Evolutionary conservation across 2,329 filamentous ascomycete genomes (phyloP).

Genomic region (Chalaropsis thielavioides): DNA sequence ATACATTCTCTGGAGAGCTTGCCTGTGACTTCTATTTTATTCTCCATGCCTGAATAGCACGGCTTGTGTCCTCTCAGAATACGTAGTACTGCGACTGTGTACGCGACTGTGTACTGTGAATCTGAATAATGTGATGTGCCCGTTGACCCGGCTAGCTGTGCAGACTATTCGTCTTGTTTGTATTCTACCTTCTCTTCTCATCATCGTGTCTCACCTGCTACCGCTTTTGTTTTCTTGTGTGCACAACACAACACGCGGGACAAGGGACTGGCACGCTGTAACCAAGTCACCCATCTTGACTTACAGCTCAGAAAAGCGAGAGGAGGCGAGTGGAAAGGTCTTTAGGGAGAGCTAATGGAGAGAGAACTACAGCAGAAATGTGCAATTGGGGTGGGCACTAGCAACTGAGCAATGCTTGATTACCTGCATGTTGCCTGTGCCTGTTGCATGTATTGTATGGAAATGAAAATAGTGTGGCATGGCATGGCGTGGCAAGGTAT

Average conservation of each 20-base stretch:
- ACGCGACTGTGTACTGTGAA: too few species aligned
- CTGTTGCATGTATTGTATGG: background rate
- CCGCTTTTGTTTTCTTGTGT: background rate
- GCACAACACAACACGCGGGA: background rate
- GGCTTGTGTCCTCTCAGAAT: too few species aligned
- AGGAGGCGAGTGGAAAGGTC: background rate
- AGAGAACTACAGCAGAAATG: background rate
- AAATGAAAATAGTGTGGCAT: background rate
- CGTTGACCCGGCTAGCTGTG: too few species aligned
- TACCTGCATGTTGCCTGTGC: background rate
- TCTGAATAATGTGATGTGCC: too few species aligned
- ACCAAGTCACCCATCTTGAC: background rate
- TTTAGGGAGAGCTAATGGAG: background rate
- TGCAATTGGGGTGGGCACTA: background rate
- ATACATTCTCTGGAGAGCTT: background rate
- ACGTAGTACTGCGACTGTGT: too few species aligned
- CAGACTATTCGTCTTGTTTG: too few species aligned
- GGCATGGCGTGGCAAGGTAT: background rate
- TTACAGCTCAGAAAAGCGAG: background rate
- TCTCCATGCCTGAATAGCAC: background rate
- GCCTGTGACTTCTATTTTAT: background rate
- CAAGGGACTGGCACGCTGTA: background rate
- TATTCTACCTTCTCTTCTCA: too few species aligned
- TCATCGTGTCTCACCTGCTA: background rate
- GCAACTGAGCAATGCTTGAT: background rate